Conservation (phyloP, 768 basidiomycete genomes). For the Porphyrellus cyaneotinctus region DNA sequence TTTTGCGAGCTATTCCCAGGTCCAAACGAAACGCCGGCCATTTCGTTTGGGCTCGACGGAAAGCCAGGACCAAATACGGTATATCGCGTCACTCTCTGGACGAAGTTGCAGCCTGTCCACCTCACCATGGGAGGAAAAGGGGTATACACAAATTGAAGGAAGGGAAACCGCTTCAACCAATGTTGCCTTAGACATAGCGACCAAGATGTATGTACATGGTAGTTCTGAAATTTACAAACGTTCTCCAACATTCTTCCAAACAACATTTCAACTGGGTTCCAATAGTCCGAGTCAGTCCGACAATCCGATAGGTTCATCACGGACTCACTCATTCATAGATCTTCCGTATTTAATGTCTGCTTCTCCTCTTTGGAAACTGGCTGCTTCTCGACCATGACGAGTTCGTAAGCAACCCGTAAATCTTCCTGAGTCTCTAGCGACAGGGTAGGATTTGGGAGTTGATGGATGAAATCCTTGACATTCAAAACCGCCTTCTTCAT, state of each 20-base stretch:
- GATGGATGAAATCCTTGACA: constrained; percentile 27
- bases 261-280: too few relatives aligned
- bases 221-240: too few relatives aligned
- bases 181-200: too few relatives aligned
- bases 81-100: constrained; percentile 28
- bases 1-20: constrained; percentile 35
- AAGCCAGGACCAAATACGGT: constrained; percentile 28
- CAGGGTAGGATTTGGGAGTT: constrained; percentile 13
- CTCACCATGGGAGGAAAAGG: constrained; percentile 16
- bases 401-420: constrained; percentile 30
- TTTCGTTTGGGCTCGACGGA: constrained; percentile 29
- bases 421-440: constrained; percentile 22
- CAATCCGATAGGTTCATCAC: too few relatives aligned
- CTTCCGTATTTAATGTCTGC: constrained; percentile 25
- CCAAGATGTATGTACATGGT: too few relatives aligned
- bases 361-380: constrained; percentile 7
- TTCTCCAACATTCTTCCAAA: too few relatives aligned
- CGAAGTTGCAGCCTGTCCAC: constrained; percentile 25
- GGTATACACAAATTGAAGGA: not conserved
- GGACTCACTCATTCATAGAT: constrained; percentile 15
- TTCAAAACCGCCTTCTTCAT: constrained; percentile 29
- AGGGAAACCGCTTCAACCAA: constrained; percentile 15
- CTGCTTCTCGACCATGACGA: constrained; percentile 28
- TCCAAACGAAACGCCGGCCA: constrained; percentile 22
- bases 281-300: too few relatives aligned